Base-by-base conservation (phyloP, 495 filamentous ascomycete genomes). In the Durotheca rogersii region DNA sequence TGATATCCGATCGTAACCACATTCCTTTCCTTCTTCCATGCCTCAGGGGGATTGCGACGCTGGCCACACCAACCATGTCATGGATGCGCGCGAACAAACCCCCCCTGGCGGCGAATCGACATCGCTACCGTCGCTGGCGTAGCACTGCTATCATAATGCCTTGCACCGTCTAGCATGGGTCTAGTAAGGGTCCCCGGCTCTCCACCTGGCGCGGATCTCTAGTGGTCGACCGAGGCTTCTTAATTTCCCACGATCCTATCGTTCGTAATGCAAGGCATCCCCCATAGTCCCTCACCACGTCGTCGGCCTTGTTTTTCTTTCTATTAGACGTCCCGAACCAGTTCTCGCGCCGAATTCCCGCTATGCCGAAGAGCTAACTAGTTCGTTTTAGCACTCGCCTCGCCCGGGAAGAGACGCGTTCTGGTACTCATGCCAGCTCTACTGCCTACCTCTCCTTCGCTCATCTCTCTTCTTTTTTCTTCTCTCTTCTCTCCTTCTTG, bases 41-140 rank as follows among this genome's bases (percentile, higher is more conserved):
- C 40, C 19, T 38, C 54, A 57, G 54, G 53, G 51, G 52, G n/a
- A 34, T 15, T 41, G 46, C 52, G 40, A 49, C 47, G 35, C 21
- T 37, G 43, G 42, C 7, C 39, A n/a, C 36, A 14, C n/a, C 23
- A 57, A 47, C 7, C 39, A n/a, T 41, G 15, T 12, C 23, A 57
- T 51, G 47, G 46, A 56, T 6, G 21, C 30, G 46, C 49, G 35
- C 27, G 50, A 36, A 33, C 40, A 35, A 34, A 27, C 9, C 9
- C 23, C 9, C 11, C 41, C 50, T 41, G 42, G 38, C 32, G 17
- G 23, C 1, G 7, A 14, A 21, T 25, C 25, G 18, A 23, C n/a
- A 17, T 14, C 31, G 25, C 17, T 18, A n/a, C n/a, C n/a, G n/a
- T n/a, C n/a, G n/a, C n/a, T n/a, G n/a, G n/a, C n/a, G n/a, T n/a